Evolutionary conservation across 202 grass and related monocot genomes (phyloP), one percentile per base, ranked within the genome.

Genomic region (Zoysia matrella): DNA sequence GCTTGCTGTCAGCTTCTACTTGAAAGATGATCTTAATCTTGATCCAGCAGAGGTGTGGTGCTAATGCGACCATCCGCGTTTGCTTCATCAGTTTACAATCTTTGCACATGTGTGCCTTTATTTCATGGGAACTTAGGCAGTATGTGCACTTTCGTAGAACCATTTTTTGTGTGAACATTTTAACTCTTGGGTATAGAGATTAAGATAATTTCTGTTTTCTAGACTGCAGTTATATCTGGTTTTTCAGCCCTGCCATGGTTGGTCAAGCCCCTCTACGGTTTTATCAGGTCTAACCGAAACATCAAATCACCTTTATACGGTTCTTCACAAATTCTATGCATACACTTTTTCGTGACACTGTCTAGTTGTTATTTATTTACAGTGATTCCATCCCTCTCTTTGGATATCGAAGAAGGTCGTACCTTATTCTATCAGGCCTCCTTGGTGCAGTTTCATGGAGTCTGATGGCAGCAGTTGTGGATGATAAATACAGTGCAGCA

Each of bases 211-310:
- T 49, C 5, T 87, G 51, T 92, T 83, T 65, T 91, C 73, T 93
- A 98, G 95, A 98, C 95, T 88, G 95, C 95, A 91, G 83, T 95
- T 90, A 87, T 98, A 88, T 91, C 88, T 85, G 95, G 95, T 74
- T 76, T 98, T 70, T 93, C 95, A 79, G 86, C 95, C 10, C 86
- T 98, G 84, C 95, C 95, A 30, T 98, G 95, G 92, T 93, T 98
- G 84, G 43, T 98, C 84, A 98, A 98, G 84, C 95, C 95, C 76
- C 88, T 98, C 60, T 98, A 98, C 41, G 95, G 92, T 61, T 98
- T 98, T 93, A 87, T 98, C 84, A 98, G 95, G 95, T 98, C 67
- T 69, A 42, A 68, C 65, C 56, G 47, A 78, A 76, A 69, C n/a
- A 69, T 71, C 15, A 44, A 47, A 76, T 77, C 58, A 53, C 60